Evolutionary conservation across 352 stramenopile genomes (phyloP).

Genomic region (Blastocystis hominis): DNA sequence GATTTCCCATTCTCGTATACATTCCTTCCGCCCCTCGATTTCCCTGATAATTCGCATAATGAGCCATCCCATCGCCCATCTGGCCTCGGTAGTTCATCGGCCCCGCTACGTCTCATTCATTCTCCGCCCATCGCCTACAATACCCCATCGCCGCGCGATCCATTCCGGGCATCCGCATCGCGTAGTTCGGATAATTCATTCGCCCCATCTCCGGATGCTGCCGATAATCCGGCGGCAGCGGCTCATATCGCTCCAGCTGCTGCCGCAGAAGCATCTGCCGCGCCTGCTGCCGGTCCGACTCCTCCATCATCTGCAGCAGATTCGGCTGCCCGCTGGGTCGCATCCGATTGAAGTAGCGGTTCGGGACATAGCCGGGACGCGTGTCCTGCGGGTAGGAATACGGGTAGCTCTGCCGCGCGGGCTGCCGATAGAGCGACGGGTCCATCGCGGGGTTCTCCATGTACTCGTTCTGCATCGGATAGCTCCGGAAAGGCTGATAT

Average conservation of each 20-base stretch:
- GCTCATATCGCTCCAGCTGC: neutral
- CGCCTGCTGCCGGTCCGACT: neutral
- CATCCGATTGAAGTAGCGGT: conserved; percentile 42
- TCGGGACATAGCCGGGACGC: neutral
- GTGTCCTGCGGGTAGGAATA: neutral
- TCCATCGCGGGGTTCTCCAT: neutral
- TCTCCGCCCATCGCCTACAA: neutral
- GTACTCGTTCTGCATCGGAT: neutral
- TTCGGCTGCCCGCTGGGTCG: neutral
- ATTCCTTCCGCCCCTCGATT: neutral
- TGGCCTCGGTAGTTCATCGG: neutral
- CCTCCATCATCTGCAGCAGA: neutral
- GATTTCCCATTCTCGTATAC: neutral
- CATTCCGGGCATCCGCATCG: neutral
- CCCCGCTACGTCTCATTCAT: neutral
- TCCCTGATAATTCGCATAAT: neutral
- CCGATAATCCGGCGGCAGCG: neutral
- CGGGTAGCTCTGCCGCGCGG: neutral
- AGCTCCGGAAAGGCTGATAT: neutral
- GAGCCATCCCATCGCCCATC: neutral
- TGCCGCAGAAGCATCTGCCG: neutral
- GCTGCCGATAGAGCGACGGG: neutral
- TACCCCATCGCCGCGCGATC: neutral
- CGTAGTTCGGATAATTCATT: neutral
- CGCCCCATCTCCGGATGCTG: neutral